These are phyloP conservation scores for Selaginella moellendorffii DNA, from an alignment of 75 land plant genomes.

Conservation along the genomic window DNA sequence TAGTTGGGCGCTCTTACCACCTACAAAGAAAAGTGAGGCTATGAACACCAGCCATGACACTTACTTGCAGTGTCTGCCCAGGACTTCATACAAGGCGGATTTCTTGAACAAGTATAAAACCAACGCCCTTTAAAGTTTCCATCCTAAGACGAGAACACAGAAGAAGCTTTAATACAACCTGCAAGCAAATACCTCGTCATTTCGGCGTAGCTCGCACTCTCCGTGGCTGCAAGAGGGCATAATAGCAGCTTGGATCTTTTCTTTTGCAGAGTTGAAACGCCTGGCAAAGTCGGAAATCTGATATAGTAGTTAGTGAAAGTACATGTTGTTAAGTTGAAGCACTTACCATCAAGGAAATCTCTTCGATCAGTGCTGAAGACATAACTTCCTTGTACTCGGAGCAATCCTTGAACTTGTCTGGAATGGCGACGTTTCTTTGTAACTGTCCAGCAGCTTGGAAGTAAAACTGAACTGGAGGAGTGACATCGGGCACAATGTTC, in stretches of 20 bases:
- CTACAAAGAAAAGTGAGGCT: not conserved
- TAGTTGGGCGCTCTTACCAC: not conserved
- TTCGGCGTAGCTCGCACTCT: conserved; percentile 9
- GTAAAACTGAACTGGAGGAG: too few species aligned
- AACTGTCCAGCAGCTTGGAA: not conserved
- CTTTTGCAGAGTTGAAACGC: not conserved
- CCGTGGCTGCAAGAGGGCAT: conserved; percentile 22
- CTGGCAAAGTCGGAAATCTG: not conserved
- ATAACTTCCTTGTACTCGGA: conserved; percentile 14
- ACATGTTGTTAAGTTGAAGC: not conserved
- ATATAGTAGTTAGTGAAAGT: not conserved
- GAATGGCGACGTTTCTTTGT: conserved; percentile 15
- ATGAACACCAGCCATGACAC: not conserved
- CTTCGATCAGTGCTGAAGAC: conserved; percentile 23
- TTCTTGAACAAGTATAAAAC: conserved; percentile 14
- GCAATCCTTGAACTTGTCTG: conserved; percentile 13
- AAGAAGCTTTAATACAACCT: not conserved
- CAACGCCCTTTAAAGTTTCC: conserved; percentile 15
- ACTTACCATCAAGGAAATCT: conserved; percentile 20
- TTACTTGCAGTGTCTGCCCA: conserved; percentile 15
- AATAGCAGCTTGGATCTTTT: conserved; percentile 1
- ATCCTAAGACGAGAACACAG: conserved; percentile 11
- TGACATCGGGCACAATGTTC: too few species aligned
- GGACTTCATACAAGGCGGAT: conserved; percentile 10
- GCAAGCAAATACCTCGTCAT: conserved; percentile 12